A percentile compares a stretch with the other conserved stretches of the same genome.
phyloP scores from a whole-genome alignment of 2,329 filamentous ascomycete genomes.

The Fusarium sterilihyphosum region DNA sequence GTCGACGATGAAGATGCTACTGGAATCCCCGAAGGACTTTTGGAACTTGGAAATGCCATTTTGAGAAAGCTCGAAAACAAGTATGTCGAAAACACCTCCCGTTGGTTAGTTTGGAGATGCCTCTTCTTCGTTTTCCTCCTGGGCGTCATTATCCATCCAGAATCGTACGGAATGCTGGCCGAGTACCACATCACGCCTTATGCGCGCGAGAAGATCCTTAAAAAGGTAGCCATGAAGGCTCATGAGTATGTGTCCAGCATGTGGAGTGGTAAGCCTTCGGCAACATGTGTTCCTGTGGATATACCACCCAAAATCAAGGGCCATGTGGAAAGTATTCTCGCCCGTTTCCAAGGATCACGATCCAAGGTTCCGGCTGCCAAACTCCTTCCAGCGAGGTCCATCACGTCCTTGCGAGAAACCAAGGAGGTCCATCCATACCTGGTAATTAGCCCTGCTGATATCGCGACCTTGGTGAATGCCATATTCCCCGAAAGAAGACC shows the following conservation, averaged over 20 bases:
- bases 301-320: constrained; percentile 70
- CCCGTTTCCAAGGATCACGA: constrained; percentile 67
- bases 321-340: constrained; percentile 78
- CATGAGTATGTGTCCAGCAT: constrained; percentile 84
- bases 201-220: constrained; percentile 82
- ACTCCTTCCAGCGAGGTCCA: constrained; percentile 75
- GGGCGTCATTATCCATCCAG: constrained; percentile 86
- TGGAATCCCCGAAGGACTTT: constrained; percentile 85
- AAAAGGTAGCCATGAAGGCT: constrained; percentile 82
- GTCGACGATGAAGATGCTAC: constrained; percentile 86
- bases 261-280: constrained; percentile 73
- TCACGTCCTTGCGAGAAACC: constrained; percentile 79
- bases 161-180: constrained; percentile 81
- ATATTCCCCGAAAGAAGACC: constrained; percentile 82
- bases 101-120: constrained; percentile 90
- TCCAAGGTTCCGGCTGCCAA: constrained; percentile 63
- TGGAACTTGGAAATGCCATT: constrained; percentile 87
- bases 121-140: constrained; percentile 89
- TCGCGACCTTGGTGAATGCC: constrained; percentile 82
- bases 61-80: constrained; percentile 79
- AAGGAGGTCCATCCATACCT: constrained; percentile 82
- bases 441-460: constrained; percentile 81
- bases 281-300: constrained; percentile 57
- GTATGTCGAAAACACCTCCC: constrained; percentile 77
- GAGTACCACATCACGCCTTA: constrained; percentile 94